phyloP scores from a whole-genome alignment of 2,329 filamentous ascomycete genomes.

The Curvularia lunata region DNA sequence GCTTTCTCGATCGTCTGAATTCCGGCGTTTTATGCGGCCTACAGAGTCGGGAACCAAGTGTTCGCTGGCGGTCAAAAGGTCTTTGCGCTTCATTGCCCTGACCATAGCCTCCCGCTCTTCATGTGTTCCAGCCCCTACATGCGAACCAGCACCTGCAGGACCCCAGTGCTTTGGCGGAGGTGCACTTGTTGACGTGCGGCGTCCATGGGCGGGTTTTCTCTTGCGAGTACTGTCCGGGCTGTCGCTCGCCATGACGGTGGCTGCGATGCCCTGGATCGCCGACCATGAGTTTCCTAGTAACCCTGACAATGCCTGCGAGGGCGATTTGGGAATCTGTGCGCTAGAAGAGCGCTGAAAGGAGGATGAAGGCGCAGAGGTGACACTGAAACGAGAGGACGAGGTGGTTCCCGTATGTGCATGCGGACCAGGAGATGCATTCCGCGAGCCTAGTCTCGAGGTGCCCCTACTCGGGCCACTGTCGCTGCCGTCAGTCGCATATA shows the following conservation, averaged over 20 bases:
- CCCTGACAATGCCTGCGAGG: conserved; percentile 48
- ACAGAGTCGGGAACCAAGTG: conserved; percentile 52
- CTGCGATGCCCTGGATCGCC: conserved; percentile 57
- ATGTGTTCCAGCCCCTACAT: conserved; percentile 54
- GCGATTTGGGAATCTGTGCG: conserved; percentile 31
- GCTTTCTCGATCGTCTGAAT: conserved; percentile 66
- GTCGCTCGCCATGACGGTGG: conserved; percentile 56
- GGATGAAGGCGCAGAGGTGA: conserved; percentile 36
- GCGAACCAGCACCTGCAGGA: conserved; percentile 46
- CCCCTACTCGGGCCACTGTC: conserved; percentile 49
- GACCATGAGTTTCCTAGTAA: conserved; percentile 58
- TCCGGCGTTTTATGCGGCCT: conserved; percentile 67
- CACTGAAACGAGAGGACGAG: conserved; percentile 43
- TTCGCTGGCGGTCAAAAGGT: conserved; percentile 54
- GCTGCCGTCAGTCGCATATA: conserved; percentile 44
- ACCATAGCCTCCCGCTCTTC: conserved; percentile 56
- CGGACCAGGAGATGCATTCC: conserved; percentile 51
- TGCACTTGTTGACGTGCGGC: conserved; percentile 46
- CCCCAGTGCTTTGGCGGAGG: conserved; percentile 57
- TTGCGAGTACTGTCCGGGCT: conserved; percentile 29
- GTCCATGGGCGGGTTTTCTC: conserved; percentile 37
- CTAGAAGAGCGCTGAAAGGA: conserved; percentile 34
- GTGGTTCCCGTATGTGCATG: conserved; percentile 25
- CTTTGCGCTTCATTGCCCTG: conserved; percentile 57
- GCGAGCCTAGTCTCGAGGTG: conserved; percentile 42